Evolutionary conservation across 331 rosid genomes (phyloP).

Genomic region (Malus hybrid): DNA sequence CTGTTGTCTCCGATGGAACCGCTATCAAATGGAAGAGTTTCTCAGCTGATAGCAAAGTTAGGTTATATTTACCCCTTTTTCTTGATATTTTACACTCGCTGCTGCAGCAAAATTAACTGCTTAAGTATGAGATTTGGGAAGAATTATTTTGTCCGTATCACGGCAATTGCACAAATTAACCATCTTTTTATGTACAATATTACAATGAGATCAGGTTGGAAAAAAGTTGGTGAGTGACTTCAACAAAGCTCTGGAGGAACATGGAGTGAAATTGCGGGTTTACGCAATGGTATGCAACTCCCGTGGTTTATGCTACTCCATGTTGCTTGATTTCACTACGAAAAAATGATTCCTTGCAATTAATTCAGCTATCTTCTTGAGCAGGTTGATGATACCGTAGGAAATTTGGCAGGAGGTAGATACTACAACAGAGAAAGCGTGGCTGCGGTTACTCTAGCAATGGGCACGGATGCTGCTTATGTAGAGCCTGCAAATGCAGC

Average conservation of each 20-base stretch:
- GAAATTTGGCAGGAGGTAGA: constrained; percentile 72
- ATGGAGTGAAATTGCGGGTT: constrained; percentile 39
- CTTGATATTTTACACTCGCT: background rate
- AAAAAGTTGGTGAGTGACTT: constrained; percentile 36
- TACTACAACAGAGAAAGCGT: constrained; percentile 51
- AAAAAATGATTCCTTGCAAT: background rate
- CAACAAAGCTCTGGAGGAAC: constrained; percentile 43
- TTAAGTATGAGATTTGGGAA: background rate
- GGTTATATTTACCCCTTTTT: constrained; percentile 14
- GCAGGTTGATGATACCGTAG: constrained; percentile 67
- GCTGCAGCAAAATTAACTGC: background rate
- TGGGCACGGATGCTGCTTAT: constrained; percentile 61
- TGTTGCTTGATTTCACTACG: background rate
- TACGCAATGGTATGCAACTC: constrained; percentile 33
- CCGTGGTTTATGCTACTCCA: background rate
- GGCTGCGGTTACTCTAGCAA: constrained; percentile 54
- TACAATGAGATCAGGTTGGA: constrained; percentile 34
- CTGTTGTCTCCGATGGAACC: constrained; percentile 20
- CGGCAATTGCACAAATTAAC: background rate
- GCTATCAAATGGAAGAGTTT: constrained; percentile 37
- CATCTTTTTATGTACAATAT: background rate
- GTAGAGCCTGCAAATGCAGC: constrained; percentile 35
- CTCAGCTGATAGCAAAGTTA: constrained; percentile 44
- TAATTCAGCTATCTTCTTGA: background rate
- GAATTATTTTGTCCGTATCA: background rate